Base-by-base conservation (phyloP, 2,329 filamentous ascomycete species). In the Aphanocladium album region DNA sequence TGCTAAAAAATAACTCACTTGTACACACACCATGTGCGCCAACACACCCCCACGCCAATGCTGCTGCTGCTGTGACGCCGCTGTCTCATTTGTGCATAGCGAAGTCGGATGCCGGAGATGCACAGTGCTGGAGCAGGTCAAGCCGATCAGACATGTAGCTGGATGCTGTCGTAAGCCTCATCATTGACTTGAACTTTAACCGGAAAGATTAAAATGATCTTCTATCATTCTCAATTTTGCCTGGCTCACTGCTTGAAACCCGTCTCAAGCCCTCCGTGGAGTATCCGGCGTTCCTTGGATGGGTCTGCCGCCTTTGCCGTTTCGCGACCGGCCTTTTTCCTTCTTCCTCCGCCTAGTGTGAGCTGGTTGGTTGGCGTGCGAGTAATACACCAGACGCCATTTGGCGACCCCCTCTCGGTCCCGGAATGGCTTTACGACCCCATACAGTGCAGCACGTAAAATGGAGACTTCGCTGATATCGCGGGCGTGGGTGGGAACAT, bases 281-380 rank as follows among this genome's bases (percentile, higher is more conserved):
- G 56, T 52, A 35, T 53, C 57, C 49, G 57, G 55, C 21, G 17
- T 16, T 52, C 19, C 3, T 52, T 17, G 47, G 47, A 52, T 59
- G 56, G 56, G 56, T 43, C 57, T 52, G 57, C 57, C 57, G 57
- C 57, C 57, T 46, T 59, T 59, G 57, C 57, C 57, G 57, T 59
- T 41, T 59, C 49, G 47, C 47, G 57, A n/a, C 47, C 57, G 27
- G 47, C 19, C 39, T 46, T 25, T 41, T 43, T 57, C 23, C 33
- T 25, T 23, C 35, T 51, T n/a, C n/a, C 17, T 14, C 51, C 50
- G 41, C 35, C 33, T 16, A 33, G 43, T 25, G 46, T 25, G 27
- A 12, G 53, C 33, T 46, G 53, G 41, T 33, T 46, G 53, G 37
- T 16, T 57, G 21, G 27, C 19, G 11, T 41, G 56, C 47, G 49